A percentile compares a stretch with the other conserved stretches of the same genome.
Evolutionary conservation across 148 eudicot genomes (phyloP).

Genomic region (Heliamphora exappendiculata): DNA sequence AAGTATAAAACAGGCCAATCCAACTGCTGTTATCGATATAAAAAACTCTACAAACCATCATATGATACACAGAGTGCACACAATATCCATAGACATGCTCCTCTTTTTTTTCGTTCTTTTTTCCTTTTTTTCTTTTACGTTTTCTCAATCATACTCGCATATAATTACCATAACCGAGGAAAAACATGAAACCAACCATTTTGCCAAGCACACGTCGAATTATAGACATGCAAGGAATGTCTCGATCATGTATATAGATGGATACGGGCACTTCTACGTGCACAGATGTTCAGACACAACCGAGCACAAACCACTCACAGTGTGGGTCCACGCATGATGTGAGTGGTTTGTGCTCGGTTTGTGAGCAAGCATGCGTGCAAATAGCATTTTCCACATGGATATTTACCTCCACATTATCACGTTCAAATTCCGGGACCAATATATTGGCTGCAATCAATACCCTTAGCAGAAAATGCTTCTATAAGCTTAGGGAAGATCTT

Average conservation of each 20-base stretch:
- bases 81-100: not conserved
- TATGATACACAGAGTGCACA: slow-evolving; percentile 1
- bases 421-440: slow-evolving; percentile 21
- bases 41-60: slow-evolving; percentile 10
- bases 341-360: too few species aligned
- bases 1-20: not conserved
- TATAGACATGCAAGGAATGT: not conserved
- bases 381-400: too few species aligned
- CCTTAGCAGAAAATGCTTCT: slow-evolving; percentile 66
- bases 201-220: not conserved
- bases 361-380: too few species aligned
- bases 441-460: slow-evolving; percentile 50
- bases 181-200: not conserved
- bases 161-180: not conserved
- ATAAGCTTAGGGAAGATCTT: slow-evolving; percentile 79
- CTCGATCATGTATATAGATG: not conserved
- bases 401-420: not conserved
- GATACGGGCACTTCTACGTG: not conserved
- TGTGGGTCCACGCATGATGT: too few species aligned
- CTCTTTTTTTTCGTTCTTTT: not conserved
- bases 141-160: not conserved
- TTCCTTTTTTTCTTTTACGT: not conserved
- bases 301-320: too few species aligned
- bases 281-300: too few species aligned
- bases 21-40: not conserved